A percentile compares a stretch with the other conserved stretches of the same genome.
Evolutionary conservation across 257 asterid genomes (phyloP).

Genomic region (Parsonsia alboflavescens): DNA sequence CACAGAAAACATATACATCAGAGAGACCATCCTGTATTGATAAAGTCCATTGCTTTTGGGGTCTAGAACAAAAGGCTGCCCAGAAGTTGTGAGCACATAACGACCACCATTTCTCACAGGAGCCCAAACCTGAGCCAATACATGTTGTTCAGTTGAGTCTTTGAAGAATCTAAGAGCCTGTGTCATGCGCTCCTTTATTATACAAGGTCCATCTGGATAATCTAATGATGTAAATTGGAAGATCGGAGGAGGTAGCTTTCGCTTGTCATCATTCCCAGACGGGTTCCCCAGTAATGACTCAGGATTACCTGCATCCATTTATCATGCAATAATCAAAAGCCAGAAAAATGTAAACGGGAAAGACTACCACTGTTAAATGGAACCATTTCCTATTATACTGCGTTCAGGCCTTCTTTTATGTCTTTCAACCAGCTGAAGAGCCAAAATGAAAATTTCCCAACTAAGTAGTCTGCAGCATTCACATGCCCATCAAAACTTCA

Average conservation of each 20-base stretch:
- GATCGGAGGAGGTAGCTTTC: slow-evolving; percentile 43
- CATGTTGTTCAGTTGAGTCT: slow-evolving; percentile 67
- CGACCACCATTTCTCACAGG: slow-evolving; percentile 75
- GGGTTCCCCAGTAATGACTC: slow-evolving; percentile 37
- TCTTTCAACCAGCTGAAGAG: not conserved
- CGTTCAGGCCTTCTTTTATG: not conserved
- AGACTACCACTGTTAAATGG: not conserved
- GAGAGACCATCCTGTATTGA: slow-evolving; percentile 78
- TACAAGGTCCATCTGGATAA: slow-evolving; percentile 56
- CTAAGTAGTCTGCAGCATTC: not conserved
- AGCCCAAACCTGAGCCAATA: slow-evolving; percentile 94
- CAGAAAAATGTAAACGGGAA: not conserved
- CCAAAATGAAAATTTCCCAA: not conserved
- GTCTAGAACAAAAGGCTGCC: slow-evolving; percentile 89
- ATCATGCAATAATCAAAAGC: slow-evolving; percentile 18
- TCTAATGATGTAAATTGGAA: slow-evolving; percentile 44
- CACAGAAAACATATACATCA: slow-evolving; percentile 62
- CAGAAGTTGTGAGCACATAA: slow-evolving; percentile 78
- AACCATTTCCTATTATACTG: not conserved
- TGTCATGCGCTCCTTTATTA: slow-evolving; percentile 80
- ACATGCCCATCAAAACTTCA: not conserved
- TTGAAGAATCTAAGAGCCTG: slow-evolving; percentile 89
- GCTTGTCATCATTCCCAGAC: slow-evolving; percentile 39
- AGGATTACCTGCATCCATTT: slow-evolving; percentile 41
- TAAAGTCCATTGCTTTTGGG: slow-evolving; percentile 78